Percentiles rank a stretch among this genome's conserved stretches.
These are phyloP conservation scores for Xylaria flabelliformis DNA, from an alignment of 495 filamentous ascomycete species.

Conservation along the genomic window DNA sequence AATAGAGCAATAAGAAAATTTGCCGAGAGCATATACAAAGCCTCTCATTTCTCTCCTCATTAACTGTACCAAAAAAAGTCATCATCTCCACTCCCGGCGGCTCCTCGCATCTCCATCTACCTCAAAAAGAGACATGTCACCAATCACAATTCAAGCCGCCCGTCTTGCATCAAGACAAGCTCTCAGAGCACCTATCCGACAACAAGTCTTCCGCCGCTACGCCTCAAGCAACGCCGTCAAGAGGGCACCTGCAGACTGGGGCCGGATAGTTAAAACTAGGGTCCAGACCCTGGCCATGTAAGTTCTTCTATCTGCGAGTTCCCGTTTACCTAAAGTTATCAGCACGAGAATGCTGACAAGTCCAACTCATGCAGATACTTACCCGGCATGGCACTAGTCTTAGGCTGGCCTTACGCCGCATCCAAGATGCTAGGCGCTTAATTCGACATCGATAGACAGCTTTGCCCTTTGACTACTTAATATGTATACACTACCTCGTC, in stretches of 20 bases:
- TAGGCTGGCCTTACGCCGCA: slow-evolving; percentile 32
- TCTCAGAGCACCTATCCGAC: slow-evolving; percentile 7
- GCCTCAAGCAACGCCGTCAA: slow-evolving; percentile 25
- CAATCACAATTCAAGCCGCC: slow-evolving; percentile 17
- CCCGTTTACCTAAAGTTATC: background rate
- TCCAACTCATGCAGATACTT: slow-evolving; percentile 30
- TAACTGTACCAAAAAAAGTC: background rate
- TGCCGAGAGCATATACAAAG: slow-evolving; percentile 10
- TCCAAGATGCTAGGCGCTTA: background rate
- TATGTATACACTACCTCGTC: slow-evolving; percentile 10
- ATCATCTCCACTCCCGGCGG: slow-evolving; percentile 17
- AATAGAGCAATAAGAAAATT: background rate
- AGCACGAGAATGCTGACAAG: background rate
- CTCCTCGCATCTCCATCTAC: slow-evolving; percentile 3
- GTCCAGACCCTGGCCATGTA: slow-evolving; percentile 5
- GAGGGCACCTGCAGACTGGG: slow-evolving; percentile 31
- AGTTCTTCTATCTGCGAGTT: background rate
- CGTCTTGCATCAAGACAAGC: slow-evolving; percentile 21
- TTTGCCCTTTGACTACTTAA: slow-evolving; percentile 17
- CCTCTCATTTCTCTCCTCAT: slow-evolving; percentile 8
- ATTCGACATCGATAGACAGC: background rate
- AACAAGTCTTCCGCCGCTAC: slow-evolving; percentile 31
- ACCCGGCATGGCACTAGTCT: slow-evolving; percentile 31
- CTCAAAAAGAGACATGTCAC: slow-evolving; percentile 3
- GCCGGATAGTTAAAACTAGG: slow-evolving; percentile 31